These are phyloP conservation scores for Coniochaeta ligniaria DNA, from an alignment of 2,329 filamentous ascomycete species.

Conservation along the genomic window DNA sequence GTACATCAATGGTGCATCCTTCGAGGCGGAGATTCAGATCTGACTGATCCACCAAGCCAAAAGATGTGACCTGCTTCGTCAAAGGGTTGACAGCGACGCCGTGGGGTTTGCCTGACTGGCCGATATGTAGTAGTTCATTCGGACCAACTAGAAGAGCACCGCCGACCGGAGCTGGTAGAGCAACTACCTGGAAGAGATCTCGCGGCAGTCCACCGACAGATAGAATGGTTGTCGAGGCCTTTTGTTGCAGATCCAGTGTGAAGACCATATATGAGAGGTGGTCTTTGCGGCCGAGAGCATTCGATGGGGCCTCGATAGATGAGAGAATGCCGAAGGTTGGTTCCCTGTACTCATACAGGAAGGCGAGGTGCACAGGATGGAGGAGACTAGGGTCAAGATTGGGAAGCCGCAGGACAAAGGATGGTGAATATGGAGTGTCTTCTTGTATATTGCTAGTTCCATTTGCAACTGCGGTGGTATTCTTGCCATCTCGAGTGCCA, in stretches of 20 bases:
- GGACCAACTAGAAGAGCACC: slow-evolving; percentile 79
- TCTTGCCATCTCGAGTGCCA: slow-evolving; percentile 52
- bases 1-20: slow-evolving; percentile 66
- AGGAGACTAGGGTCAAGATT: slow-evolving; percentile 81
- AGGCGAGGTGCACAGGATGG: slow-evolving; percentile 85
- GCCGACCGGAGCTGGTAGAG: slow-evolving; percentile 79
- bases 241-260: slow-evolving; percentile 87
- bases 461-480: slow-evolving; percentile 32
- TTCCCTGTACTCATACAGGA: slow-evolving; percentile 94
- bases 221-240: slow-evolving; percentile 85
- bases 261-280: slow-evolving; percentile 88
- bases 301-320: slow-evolving; percentile 65
- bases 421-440: slow-evolving; percentile 75
- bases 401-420: slow-evolving; percentile 87
- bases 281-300: slow-evolving; percentile 76
- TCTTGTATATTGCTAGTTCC: slow-evolving; percentile 37
- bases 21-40: slow-evolving; percentile 75
- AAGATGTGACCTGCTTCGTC: slow-evolving; percentile 73
- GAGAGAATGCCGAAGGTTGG: slow-evolving; percentile 94
- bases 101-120: slow-evolving; percentile 90
- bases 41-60: slow-evolving; percentile 80
- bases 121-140: slow-evolving; percentile 91
- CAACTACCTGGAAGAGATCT: slow-evolving; percentile 75
- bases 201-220: slow-evolving; percentile 80
- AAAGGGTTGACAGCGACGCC: slow-evolving; percentile 91